phyloP scores from a whole-genome alignment of 495 filamentous ascomycete species.

The Beverwykella pulmonaria region DNA sequence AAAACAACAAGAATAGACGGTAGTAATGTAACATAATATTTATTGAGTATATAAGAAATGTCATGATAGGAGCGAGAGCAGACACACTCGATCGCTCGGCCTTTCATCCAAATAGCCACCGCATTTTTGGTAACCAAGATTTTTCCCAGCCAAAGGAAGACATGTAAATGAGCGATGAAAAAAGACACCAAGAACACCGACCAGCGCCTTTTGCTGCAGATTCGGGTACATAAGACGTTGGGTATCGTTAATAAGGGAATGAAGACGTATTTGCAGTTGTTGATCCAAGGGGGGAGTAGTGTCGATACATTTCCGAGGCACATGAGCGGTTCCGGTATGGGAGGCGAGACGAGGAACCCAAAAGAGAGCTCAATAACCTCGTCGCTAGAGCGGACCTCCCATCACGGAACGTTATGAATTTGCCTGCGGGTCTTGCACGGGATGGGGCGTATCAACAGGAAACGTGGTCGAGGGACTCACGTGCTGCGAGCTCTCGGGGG shows the following conservation, averaged over 20 bases:
- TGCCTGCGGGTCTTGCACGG: constrained; percentile 18
- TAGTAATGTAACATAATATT: too few relatives aligned
- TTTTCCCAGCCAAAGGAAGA: background rate
- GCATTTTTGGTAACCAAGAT: background rate
- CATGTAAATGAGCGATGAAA: background rate
- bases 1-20: too few relatives aligned
- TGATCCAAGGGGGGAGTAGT: background rate
- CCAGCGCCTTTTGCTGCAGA: constrained; percentile 5
- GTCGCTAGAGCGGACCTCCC: too few relatives aligned
- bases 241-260: constrained; percentile 1
- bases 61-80: too few relatives aligned
- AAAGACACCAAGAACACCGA: background rate
- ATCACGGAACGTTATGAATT: too few relatives aligned
- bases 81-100: too few relatives aligned
- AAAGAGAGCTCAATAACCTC: too few relatives aligned
- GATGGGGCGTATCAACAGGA: constrained; percentile 26
- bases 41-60: too few relatives aligned
- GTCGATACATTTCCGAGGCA: too few relatives aligned
- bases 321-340: too few relatives aligned
- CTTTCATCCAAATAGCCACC: too few relatives aligned
- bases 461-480: constrained; percentile 36
- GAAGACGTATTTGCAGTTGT: background rate
- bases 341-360: too few relatives aligned
- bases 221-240: background rate
- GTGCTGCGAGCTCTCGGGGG: constrained; percentile 39